Percentiles rank a stretch among this genome's conserved stretches.
phyloP scores from a whole-genome alignment of 2,329 filamentous ascomycete genomes.

The Trichophyton verrucosum region DNA sequence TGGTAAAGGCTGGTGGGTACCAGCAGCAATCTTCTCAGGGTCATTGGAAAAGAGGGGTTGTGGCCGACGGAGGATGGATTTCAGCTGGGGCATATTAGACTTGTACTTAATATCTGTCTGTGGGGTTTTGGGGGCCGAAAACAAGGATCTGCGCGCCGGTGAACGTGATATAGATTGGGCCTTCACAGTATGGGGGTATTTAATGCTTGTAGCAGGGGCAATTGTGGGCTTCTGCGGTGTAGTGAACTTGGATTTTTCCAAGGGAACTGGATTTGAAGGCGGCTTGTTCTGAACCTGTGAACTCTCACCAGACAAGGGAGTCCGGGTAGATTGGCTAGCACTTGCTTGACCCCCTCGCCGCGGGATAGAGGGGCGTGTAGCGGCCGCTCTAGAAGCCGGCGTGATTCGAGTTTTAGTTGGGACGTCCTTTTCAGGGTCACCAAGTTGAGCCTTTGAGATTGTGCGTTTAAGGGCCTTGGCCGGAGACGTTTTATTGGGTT shows the following conservation, averaged over 20 bases:
- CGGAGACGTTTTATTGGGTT: constrained; percentile 29
- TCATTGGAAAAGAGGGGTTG: constrained; percentile 48
- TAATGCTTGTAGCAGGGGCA: constrained; percentile 42
- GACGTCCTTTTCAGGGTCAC: constrained; percentile 43
- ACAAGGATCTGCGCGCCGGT: constrained; percentile 41
- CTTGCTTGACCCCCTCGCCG: constrained; percentile 43
- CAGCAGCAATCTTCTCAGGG: constrained; percentile 46
- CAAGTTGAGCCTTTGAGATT: constrained; percentile 52
- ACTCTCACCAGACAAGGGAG: constrained; percentile 22
- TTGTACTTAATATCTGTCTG: constrained; percentile 37
- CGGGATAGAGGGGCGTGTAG: background rate
- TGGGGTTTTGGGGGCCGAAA: constrained; percentile 31
- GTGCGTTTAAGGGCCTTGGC: constrained; percentile 39
- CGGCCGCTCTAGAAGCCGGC: constrained; percentile 6
- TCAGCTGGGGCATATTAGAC: constrained; percentile 37
- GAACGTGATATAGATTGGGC: constrained; percentile 42
- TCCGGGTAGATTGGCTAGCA: constrained; percentile 57
- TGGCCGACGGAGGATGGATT: constrained; percentile 51
- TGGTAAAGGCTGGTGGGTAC: constrained; percentile 39
- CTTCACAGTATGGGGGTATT: constrained; percentile 42
- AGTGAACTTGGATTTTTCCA: constrained; percentile 45
- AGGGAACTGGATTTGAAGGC: constrained; percentile 32
- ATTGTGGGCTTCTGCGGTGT: constrained; percentile 70
- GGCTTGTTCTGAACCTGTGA: constrained; percentile 16
- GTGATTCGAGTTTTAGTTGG: constrained; percentile 20